A percentile compares a stretch with the other conserved stretches of the same genome.
These are phyloP conservation scores for Cucurbitaria berberidis DNA, from an alignment of 2,329 filamentous ascomycete species.

Conservation along the genomic window DNA sequence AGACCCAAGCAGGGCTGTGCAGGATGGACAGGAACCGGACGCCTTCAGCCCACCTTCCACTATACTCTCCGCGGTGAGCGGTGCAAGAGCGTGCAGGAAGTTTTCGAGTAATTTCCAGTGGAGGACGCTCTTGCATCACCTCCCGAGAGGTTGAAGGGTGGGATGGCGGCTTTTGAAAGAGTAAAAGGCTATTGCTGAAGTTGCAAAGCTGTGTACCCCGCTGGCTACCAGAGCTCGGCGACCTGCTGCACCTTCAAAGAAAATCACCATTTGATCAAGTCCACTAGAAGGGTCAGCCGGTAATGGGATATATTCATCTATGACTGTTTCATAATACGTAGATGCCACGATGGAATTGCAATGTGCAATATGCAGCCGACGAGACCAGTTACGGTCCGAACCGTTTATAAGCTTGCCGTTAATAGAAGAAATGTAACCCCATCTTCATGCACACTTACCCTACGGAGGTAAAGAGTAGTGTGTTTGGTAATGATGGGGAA, in stretches of 20 bases:
- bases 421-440: constrained; percentile 58
- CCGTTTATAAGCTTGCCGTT: constrained; percentile 5
- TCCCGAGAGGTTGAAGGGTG: constrained; percentile 23
- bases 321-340: background rate
- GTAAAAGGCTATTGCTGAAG: constrained; percentile 10
- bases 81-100: constrained; percentile 35
- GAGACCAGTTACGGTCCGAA: background rate
- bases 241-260: constrained; percentile 14
- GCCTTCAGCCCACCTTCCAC: constrained; percentile 10
- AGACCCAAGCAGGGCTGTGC: constrained; percentile 12
- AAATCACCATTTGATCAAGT: constrained; percentile 12
- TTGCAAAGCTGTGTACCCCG: constrained; percentile 21
- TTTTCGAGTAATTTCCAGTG: constrained; percentile 18
- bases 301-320: constrained; percentile 9
- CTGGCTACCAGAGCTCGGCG: constrained; percentile 9
- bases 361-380: background rate
- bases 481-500: constrained; percentile 70
- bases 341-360: background rate
- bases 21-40: constrained; percentile 9
- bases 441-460: constrained; percentile 69
- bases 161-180: background rate
- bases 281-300: background rate
- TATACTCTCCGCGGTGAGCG: constrained; percentile 22
- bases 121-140: constrained; percentile 34
- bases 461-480: constrained; percentile 57